These are phyloP conservation scores for Pyrenophora teres DNA, from an alignment of 2,329 filamentous ascomycete genomes.

Conservation along the genomic window DNA sequence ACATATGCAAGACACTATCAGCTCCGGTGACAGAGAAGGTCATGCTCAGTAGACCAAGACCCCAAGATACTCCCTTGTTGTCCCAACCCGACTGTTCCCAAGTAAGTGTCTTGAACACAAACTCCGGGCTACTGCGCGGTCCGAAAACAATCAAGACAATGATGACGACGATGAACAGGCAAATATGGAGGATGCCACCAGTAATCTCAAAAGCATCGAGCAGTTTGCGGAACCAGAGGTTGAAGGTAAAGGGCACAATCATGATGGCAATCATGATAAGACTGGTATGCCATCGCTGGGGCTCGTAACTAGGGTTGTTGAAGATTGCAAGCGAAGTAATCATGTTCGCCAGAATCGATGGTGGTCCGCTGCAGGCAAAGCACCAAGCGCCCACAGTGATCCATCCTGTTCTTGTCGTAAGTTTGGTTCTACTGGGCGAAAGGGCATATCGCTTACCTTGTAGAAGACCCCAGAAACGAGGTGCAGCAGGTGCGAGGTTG, in stretches of 20 bases:
- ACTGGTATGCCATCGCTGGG: constrained; percentile 55
- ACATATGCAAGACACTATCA: constrained; percentile 54
- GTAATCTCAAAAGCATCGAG: constrained; percentile 54
- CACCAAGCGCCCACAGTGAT: constrained; percentile 48
- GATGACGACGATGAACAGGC: constrained; percentile 56
- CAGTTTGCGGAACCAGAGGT: constrained; percentile 51
- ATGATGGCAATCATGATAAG: constrained; percentile 54
- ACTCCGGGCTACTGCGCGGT: constrained; percentile 43
- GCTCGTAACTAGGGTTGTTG: constrained; percentile 45
- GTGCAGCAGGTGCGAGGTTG: constrained; percentile 30
- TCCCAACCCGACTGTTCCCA: constrained; percentile 51
- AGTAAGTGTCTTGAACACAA: constrained; percentile 53
- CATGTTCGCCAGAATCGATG: constrained; percentile 33
- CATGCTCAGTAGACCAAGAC: constrained; percentile 46
- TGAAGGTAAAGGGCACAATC: constrained; percentile 47
- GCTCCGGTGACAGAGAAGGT: constrained; percentile 50
- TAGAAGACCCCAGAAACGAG: constrained; percentile 35
- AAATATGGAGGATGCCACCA: constrained; percentile 53
- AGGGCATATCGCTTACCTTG: constrained; percentile 26
- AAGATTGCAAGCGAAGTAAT: constrained; percentile 40
- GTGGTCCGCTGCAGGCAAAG: constrained; percentile 34
- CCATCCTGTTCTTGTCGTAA: constrained; percentile 48
- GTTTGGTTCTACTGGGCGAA: constrained; percentile 8
- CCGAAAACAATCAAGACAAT: constrained; percentile 52
- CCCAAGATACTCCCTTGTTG: constrained; percentile 49